Evolutionary conservation across 179 eudicot species (phyloP), one percentile per base, ranked within the genome.

Genomic region (Camellia oleifera): DNA sequence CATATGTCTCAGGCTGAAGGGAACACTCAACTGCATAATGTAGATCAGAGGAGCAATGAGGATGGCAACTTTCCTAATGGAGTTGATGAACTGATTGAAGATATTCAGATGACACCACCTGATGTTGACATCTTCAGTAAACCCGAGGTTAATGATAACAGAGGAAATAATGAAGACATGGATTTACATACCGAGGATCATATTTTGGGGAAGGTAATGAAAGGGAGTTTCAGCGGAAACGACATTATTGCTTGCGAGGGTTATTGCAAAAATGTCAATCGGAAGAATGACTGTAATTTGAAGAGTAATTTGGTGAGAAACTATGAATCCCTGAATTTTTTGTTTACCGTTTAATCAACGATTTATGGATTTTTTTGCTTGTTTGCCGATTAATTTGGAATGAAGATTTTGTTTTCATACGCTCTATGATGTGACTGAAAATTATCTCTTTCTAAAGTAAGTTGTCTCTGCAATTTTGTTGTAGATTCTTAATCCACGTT

Each of bases 21-120:
- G 76, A 67, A 4, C 8, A 42, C 23, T 3, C 3, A 15, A 57
- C 45, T 46, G 26, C 15, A 15, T 54, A 11, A 63, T 52, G 53
- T 18, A 69, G 76, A 56, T 4, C 69, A 65, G 4, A 69, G 40
- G 26, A 67, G 67, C 50, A 20, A 75, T n/a, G 69, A 42, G 67
- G 78, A 78, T 83, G 65, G 20, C 18, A 48, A 63, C 56, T 12
- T 8, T 69, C 56, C 32, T 48, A 48, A 63, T 75, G 32, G 78
- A 74, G 76, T 40, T 77, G 53, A 72, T 75, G 74, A 32, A 20
- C 8, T 67, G 26, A 23, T 26, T 32, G 90, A 84, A 83, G 89
- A 86, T 76, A 50, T 86, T 84, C 91, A 84, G 82, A 84, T 80
- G 74, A 90, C 91, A 57, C 95, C 93, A 68, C 93, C 94, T n/a